Base-by-base conservation (phyloP, 345 rosid species). In the Lenwebbia sp. region DNA sequence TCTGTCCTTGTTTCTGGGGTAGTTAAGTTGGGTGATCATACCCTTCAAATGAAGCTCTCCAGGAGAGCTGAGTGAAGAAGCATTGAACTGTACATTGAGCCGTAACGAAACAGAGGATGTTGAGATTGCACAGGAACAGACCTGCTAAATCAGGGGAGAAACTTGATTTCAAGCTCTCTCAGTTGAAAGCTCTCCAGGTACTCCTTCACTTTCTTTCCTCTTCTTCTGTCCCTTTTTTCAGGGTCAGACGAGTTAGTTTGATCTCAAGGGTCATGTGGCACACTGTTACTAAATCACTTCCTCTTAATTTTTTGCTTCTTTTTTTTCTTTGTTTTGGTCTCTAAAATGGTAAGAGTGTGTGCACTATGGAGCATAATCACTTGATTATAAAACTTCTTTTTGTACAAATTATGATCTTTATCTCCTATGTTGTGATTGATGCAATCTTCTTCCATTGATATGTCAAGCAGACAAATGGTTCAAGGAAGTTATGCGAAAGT, bases 121-220 rank as follows among this genome's bases (percentile, higher is more conserved):
- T 91, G 85, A 90, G 92, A 86, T 82, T 90, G 88, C 90, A 91
- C 87, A 91, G 87, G 86, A 88, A 84, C 65, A 88, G 86, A 86
- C 85, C 89, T 5, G 86, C 85, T 56, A 90, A 87, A 84, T 90
- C 93, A 47, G 88, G 90, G 82, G 92, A 92, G 84, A 90, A 86
- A 58, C 85, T 91, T 82, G 94, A 93, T 82, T 92, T 94, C 92
- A 89, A 84, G 76, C 87, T 94, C 84, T 92, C 91, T 86, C 87
- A 88, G 26, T 88, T 94, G 65, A 92, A 91, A 84, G 92, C 92
- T 8, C 54, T 88, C 40, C 94, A 92, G 94, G 94, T 92, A 81
- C 17, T 30, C 14, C 50, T n/a, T 86, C 21, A 33, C 47, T 33
- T 23, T 58, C 28, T 19, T 47, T 54, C 28, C 44, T 25, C 44